Evolutionary conservation across 306 rosid genomes (phyloP).

Genomic region (Cercis canadensis): DNA sequence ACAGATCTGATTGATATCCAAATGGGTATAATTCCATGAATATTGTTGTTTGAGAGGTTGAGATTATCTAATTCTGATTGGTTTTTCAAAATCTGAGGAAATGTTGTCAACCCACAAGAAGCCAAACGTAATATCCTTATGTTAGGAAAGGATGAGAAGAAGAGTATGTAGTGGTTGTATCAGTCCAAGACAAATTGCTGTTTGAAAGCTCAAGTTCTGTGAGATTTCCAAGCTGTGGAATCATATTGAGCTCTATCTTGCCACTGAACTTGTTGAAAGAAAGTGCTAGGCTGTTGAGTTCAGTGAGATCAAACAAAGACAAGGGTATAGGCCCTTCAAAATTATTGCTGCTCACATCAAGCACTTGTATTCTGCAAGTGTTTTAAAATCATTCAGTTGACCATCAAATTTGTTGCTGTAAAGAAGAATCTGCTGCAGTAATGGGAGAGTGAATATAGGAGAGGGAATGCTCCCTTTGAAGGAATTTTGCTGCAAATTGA

Average conservation of each 20-base stretch:
- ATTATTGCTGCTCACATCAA: constrained; percentile 40
- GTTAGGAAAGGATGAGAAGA: neutral
- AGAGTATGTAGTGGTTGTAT: neutral
- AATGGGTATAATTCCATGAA: constrained; percentile 30
- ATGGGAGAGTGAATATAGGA: constrained; percentile 3
- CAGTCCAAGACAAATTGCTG: constrained; percentile 22
- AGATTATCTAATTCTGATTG: neutral
- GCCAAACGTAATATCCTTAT: constrained; percentile 15
- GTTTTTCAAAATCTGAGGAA: constrained; percentile 37
- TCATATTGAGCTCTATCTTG: neutral
- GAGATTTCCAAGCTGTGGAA: constrained; percentile 23
- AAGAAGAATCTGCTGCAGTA: neutral
- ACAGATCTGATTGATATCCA: too few species aligned
- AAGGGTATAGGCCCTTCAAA: constrained; percentile 39
- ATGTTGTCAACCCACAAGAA: constrained; percentile 4
- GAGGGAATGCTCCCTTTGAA: constrained; percentile 24
- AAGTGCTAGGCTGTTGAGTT: constrained; percentile 27
- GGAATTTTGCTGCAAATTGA: neutral
- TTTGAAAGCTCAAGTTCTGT: constrained; percentile 34
- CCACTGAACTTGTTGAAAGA: constrained; percentile 49
- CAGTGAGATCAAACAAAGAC: constrained; percentile 14
- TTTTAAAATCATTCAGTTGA: neutral
- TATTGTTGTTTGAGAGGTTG: neutral
- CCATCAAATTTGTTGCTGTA: constrained; percentile 21
- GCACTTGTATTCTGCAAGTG: neutral